Base-by-base conservation (phyloP, 345 rosid species). In the Firmiana major region DNA sequence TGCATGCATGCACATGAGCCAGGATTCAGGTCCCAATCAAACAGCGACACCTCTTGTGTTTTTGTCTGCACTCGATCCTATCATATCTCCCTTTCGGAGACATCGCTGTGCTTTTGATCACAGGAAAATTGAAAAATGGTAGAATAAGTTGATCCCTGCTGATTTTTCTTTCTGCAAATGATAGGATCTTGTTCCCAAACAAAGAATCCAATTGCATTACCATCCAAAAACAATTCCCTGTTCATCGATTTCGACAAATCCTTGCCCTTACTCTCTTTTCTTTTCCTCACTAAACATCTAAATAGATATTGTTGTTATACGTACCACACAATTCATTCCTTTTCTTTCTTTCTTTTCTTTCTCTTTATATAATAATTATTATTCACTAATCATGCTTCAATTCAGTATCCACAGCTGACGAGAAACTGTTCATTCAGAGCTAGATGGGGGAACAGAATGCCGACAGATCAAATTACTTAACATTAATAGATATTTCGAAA, bases 231-330 rank as follows among this genome's bases (percentile, higher is more conserved):
- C 60, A 46, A 71, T 28, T 22, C 71, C 46, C 73, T 83, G 78
- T 81, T 78, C 81, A 81, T 74, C 77, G 86, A 82, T 82, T 74
- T 73, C 73, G 87, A 82, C 84, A 40, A 72, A 82, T 54, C 81
- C 51, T 75, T 65, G 34, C 57, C 19, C 9, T 40, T 34, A 42
- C 34, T 31, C 0, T 31, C 34, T 31, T 31, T 31, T 31, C 34
- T 31, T 34, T 22, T 2, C 0, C 59, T 24, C 59, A 17, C 42
- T 34, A 22, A 24, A 21, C 54, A 66, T 42, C 3, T 40, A 19
- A 49, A 67, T 6, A 12, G 9, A 45, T 43, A 22, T 21, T 21
- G 66, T 43, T 67, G 72, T 21, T 21, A 64, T 7, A 15, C 26
- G n/a, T 12, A 46, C 38, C 51, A 43, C 19, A 67, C 19, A 67